phyloP scores from a whole-genome alignment of 176 grass and related monocot species.

The Raddia guianensis region DNA sequence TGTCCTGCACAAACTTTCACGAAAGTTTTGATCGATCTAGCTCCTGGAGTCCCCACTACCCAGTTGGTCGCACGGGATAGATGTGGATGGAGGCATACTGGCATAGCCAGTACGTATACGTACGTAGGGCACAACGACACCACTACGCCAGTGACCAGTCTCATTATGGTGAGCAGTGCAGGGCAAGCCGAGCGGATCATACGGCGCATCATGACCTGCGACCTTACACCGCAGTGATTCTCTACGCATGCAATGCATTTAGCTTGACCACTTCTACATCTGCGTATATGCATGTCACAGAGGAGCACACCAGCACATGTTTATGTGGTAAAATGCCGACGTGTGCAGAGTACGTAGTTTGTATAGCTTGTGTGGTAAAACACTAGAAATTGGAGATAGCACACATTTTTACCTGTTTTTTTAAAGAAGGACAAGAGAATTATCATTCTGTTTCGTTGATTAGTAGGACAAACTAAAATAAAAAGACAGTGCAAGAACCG shows the following conservation, averaged over 20 bases:
- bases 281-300: neutral
- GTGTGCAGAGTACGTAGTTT: too few species aligned
- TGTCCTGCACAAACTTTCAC: neutral
- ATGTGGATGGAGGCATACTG: neutral
- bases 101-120: neutral
- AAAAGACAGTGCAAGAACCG: too few species aligned
- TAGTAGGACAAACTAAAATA: too few species aligned
- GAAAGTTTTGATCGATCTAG: neutral
- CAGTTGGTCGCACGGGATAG: neutral
- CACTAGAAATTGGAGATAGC: too few species aligned
- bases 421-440: too few species aligned
- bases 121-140: neutral
- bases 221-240: neutral
- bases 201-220: conserved; percentile 46
- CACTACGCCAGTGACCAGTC: neutral
- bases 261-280: neutral
- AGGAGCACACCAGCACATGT: too few species aligned
- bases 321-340: too few species aligned
- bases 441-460: too few species aligned
- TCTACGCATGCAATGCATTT: neutral
- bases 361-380: too few species aligned
- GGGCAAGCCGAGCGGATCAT: conserved; percentile 45
- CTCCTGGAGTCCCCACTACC: neutral
- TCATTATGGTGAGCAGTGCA: conserved; percentile 41
- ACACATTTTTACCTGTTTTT: too few species aligned